Evolutionary conservation across 2,329 filamentous ascomycete genomes (phyloP), one percentile per base, ranked within the genome.

Genomic region (Aspergillus intermedius): DNA sequence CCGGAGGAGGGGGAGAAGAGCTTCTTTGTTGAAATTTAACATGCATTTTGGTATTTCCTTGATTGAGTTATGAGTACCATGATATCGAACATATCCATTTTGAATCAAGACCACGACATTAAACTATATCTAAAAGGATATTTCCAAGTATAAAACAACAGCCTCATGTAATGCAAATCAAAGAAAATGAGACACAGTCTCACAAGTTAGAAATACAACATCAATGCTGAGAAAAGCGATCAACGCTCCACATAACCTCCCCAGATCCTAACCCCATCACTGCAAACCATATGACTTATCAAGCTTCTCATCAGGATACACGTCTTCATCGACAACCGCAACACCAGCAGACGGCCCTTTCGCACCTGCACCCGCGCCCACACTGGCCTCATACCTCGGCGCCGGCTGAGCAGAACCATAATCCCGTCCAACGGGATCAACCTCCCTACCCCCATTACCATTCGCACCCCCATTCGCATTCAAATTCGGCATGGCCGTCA

Each of bases 1-100:
- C 74, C 76, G 5, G 68, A 69, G 41, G 73, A 77, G 42, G 79
- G 76, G 3, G 73, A 72, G 54, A 76, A 81, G 60, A 79, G 69
- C 41, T 74, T 74, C 55, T 74, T 74, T 54, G 66, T 73, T 50
- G 61, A 63, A 30, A 74, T 74, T 50, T 71, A 12, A 4, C 5
- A 28, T 10, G 2, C 4, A 30, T 30, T 30, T 30, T 12, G 23
- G 6, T 9, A 25, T 30, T 1, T 30, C 2, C 3, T 19, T 19
- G 17, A 19, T 19, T 19, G 17, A 19, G n/a, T 19, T 19, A 15
- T 15, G 17, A 23, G 5, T 42, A 17, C 8, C 19, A 21, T 22
- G 2, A 42, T 8, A 25, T 25, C 40, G 13, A 12, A 10, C 13
- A 9, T 42, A n/a, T 7, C 15, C 40, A 13, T 19, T 22, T 40